Evolutionary conservation across 2,329 filamentous ascomycete genomes (phyloP).

Genomic region (Colletotrichum chlorophyti): DNA sequence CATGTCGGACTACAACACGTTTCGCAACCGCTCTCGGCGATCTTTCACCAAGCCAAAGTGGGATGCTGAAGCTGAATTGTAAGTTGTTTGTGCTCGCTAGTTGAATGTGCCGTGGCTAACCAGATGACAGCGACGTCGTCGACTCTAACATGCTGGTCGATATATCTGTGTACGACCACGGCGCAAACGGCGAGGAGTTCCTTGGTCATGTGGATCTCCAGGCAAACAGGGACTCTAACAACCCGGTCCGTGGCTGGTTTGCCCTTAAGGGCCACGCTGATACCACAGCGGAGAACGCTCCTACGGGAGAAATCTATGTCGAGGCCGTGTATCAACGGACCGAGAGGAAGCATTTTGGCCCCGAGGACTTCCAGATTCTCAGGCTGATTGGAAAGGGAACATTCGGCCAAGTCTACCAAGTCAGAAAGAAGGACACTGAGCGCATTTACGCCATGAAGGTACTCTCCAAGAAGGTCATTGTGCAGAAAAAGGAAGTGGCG

Average conservation of each 20-base stretch:
- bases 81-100: constrained; percentile 49
- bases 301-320: constrained; percentile 88
- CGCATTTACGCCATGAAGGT: constrained; percentile 99
- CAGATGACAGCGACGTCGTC: constrained; percentile 78
- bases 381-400: constrained; percentile 98
- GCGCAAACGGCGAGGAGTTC: constrained; percentile 84
- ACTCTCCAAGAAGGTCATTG: constrained; percentile 98
- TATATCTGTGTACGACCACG: constrained; percentile 89
- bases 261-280: constrained; percentile 78
- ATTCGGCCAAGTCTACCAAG: constrained; percentile 98
- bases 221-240: constrained; percentile 69
- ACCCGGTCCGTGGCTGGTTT: constrained; percentile 85
- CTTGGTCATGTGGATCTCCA: constrained; percentile 88
- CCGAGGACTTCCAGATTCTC: constrained; percentile 93
- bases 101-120: background rate
- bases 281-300: constrained; percentile 72
- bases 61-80: constrained; percentile 97
- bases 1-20: constrained; percentile 68
- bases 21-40: constrained; percentile 64
- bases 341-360: constrained; percentile 90
- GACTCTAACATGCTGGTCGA: constrained; percentile 90
- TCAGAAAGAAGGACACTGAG: constrained; percentile 94
- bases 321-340: constrained; percentile 85
- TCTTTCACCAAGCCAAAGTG: constrained; percentile 86
- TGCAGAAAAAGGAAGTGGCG: constrained; percentile 98